Evolutionary conservation across 2,329 filamentous ascomycete genomes (phyloP), one percentile per base, ranked within the genome.

Genomic region (Periconia sp.): DNA sequence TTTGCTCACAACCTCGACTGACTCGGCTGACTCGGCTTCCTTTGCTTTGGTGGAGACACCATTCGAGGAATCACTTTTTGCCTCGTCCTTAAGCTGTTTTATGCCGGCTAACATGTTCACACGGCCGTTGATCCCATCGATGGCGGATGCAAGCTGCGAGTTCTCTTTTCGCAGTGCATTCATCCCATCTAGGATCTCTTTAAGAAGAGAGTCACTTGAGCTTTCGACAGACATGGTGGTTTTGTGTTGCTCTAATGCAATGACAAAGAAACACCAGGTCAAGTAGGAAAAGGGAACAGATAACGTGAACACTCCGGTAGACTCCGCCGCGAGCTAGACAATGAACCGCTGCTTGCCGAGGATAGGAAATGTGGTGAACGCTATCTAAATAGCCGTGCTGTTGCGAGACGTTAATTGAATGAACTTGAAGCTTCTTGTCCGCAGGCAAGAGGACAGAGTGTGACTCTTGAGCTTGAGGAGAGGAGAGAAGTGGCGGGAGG

Each of bases 101-200:
- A 84, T 75, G 33, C 79, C 78, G 19, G 80, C 77, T 22, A 84
- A 70, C 33, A 81, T 78, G 61, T 85, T 84, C 46, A 86, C 78
- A 41, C 81, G 76, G 36, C 80, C 81, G 54, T 82, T 79, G 66
- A 85, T 83, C 30, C 76, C 75, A 65, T 85, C 81, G 29, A 85
- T 76, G 36, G 77, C 75, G 31, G 79, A 75, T 25, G 79, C 73
- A 31, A 86, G 75, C 26, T 78, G 71, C 30, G 72, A 68, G 57
- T 85, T 80, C 44, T 82, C 82, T 52, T 73, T 63, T 48, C 82
- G 77, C 46, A 86, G 66, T n/a, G 73, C 72, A 56, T 76, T 79
- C 43, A 86, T 65, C 28, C 76, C 75, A 28, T 73, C 67, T 17
- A 85, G 71, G 54, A 86, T 81, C 65, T 81, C 77, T 52, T 76